Percentiles rank a stretch among this genome's conserved stretches.
These are phyloP conservation scores for Fusarium brachygibbosum DNA, from an alignment of 2,329 filamentous ascomycete genomes.

Conservation along the genomic window DNA sequence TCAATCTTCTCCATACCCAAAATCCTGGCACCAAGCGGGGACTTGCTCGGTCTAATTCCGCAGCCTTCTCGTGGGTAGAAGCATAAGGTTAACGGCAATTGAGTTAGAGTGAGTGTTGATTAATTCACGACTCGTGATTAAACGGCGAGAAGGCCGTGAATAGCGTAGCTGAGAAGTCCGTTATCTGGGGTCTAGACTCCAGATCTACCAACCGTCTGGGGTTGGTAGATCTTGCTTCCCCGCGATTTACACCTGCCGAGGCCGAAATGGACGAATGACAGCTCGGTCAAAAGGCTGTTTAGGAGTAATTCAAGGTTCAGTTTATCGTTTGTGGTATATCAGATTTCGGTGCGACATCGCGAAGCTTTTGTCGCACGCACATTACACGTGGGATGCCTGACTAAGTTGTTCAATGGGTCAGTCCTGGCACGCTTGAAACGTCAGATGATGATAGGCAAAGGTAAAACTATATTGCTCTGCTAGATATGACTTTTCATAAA, in stretches of 20 bases:
- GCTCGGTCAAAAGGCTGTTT: not conserved
- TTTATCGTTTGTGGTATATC: not conserved
- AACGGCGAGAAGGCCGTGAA: slow-evolving; percentile 4
- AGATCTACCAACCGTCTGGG: slow-evolving; percentile 5
- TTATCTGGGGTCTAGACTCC: not conserved
- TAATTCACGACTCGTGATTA: not conserved
- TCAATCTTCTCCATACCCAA: not conserved
- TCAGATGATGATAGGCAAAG: too few species aligned
- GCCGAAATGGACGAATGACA: not conserved
- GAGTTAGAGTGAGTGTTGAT: not conserved
- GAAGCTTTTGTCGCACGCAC: not conserved
- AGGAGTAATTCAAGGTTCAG: not conserved
- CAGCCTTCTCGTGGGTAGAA: not conserved
- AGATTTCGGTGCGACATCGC: not conserved
- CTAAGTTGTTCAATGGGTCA: not conserved
- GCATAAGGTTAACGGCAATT: not conserved
- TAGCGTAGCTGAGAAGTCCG: not conserved
- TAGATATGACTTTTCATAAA: not conserved
- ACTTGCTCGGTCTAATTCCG: not conserved
- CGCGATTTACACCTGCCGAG: not conserved
- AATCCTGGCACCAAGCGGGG: not conserved
- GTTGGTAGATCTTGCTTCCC: not conserved
- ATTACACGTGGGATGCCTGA: not conserved
- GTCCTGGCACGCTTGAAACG: not conserved
- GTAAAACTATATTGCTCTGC: too few species aligned